Base-by-base conservation (phyloP, 148 eudicot genomes). In the Pouteria glomerata region DNA sequence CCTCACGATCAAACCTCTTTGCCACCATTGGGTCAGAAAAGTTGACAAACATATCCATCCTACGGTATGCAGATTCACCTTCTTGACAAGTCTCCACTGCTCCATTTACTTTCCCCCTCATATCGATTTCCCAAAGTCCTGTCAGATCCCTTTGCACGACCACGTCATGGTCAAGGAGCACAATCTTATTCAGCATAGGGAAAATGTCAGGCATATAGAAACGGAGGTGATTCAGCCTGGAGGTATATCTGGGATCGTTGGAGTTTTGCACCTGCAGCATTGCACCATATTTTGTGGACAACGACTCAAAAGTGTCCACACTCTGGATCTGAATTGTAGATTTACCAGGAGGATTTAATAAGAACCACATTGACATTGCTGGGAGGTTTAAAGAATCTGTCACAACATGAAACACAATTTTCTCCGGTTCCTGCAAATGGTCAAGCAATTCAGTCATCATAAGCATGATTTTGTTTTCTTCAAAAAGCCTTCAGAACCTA, bases 121-220 rank as follows among this genome's bases (percentile, higher is more conserved):
- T 84, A 72, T 80, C 75, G 55, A 90, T 34, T 30, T 62, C 68
- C 96, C 93, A 96, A 53, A 96, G 96, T 69, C 73, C 76, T 44
- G 82, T 73, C 76, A 96, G 64, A 84, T 96, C 99, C 81, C 80
- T 83, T 83, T 83, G 90, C 55, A 96, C 97, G 66, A 87, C 93
- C 78, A 96, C 97, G 73, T 96, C 99, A 73, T 96, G 97, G 82
- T 96, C 99, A 50, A 96, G 94, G 68, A 96, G 84, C 68, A 96
- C 85, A 71, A 96, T 77, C 76, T 96, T 96, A 52, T 81, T 83
- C 81, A 96, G 74, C 69, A 55, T 57, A 23, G 99, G 97, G 66
- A 96, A 96, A 57, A 96, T 77, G 34, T 96, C 92, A 13, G 99
- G 99, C 47, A 96, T 80, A 79, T 86, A 92, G 68, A 96, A 96